These are phyloP conservation scores for Leptographium flavum DNA, from an alignment of 2,329 filamentous ascomycete species.

Conservation along the genomic window DNA sequence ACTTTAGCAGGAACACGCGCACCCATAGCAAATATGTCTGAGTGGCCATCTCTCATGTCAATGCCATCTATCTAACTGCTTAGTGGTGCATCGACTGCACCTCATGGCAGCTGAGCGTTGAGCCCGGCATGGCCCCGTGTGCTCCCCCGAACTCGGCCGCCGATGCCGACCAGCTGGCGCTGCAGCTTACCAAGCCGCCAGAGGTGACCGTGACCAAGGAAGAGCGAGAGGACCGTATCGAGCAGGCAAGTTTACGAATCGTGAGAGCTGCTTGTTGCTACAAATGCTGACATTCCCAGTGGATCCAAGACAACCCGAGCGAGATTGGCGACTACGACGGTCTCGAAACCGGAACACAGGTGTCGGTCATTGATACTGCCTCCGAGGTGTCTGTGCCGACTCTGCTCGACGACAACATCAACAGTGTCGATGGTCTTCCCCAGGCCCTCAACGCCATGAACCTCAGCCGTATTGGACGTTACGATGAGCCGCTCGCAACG, in stretches of 20 bases:
- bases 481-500: not conserved
- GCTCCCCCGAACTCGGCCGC: constrained; percentile 9
- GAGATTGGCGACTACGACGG: constrained; percentile 7
- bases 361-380: not conserved
- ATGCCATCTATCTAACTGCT: not conserved
- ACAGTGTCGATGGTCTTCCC: constrained; percentile 2
- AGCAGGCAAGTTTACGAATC: constrained; percentile 1
- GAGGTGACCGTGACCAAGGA: not conserved
- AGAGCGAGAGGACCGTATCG: not conserved
- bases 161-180: constrained; percentile 2
- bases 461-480: constrained; percentile 1
- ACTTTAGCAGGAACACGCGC: constrained; percentile 22
- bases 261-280: not conserved
- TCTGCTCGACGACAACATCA: constrained; percentile 5
- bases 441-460: constrained; percentile 9
- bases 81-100: constrained; percentile 23
- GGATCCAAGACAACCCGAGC: constrained; percentile 11
- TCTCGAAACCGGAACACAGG: constrained; percentile 2
- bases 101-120: constrained; percentile 16
- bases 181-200: not conserved
- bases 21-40: constrained; percentile 17
- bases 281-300: constrained; percentile 2
- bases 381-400: constrained; percentile 3
- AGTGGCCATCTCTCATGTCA: not conserved
- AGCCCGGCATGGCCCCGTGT: constrained; percentile 13